Evolutionary conservation across 2,329 filamentous ascomycete species (phyloP), one percentile per base, ranked within the genome.

Genomic region (Trichoderma koningiopsis): DNA sequence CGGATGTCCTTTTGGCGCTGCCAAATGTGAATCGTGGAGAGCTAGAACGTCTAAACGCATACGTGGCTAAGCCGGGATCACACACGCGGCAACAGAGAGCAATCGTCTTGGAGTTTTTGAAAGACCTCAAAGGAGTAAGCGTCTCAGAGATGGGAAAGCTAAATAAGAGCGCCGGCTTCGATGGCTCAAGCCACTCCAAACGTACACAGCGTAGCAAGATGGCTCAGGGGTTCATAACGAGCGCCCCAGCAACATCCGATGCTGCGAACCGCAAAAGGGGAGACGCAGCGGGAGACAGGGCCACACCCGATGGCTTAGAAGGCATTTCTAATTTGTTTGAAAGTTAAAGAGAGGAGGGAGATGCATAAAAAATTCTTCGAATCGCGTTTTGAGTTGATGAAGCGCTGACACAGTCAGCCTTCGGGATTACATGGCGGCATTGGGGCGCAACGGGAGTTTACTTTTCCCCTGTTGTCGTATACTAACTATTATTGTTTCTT

Each of bases 71-170:
- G 37, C 85, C 87, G 3, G 82, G 82, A 1, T 83, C 87, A 19
- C 87, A 88, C 64, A 87, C 90, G n/a, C 87, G 94, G 4, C 89
- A 92, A 74, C 94, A 97, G 80, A 86, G 95, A 24, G 91, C 90
- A 1, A 82, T 96, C 29, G 89, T 99, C 19, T 82, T 99, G 10
- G 93, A 97, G 71, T 82, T 99, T 19, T 83, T 99, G 27, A 92
- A 94, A 74, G 91, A 94, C 55, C 85, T 99, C 7, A 90, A 97
- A 73, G 96, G 96, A 0, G 90, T 98, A 6, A 95, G 94, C 74
- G 92, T 99, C 68, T 92, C 94, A 8, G 96, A 99, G 80, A 92
- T 96, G 83, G 96, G 96, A 31, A 96, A 93, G 79, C 89, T 99
- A 7, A 84, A 81, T 63, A 88, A 88, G 78, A 85, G 82, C 57